Evolutionary conservation across 192 early-diverging fungal genomes (phyloP).

Genomic region (Geranomyces michiganensis): DNA sequence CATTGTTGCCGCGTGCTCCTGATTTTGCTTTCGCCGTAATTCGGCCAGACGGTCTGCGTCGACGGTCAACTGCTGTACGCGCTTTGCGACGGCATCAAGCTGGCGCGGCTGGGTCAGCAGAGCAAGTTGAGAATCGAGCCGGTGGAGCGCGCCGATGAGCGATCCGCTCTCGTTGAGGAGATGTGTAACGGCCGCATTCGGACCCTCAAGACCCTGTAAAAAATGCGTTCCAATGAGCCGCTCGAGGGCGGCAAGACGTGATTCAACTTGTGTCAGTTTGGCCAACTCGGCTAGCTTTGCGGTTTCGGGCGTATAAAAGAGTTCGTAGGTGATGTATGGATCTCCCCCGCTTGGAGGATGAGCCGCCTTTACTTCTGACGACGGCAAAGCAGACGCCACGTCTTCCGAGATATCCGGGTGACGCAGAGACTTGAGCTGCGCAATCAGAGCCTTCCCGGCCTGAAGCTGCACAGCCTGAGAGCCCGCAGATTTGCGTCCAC

Average conservation of each 20-base stretch:
- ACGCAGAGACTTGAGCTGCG: conserved; percentile 30
- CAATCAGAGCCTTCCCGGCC: conserved; percentile 28
- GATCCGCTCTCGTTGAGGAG: conserved; percentile 41
- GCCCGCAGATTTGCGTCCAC: not conserved
- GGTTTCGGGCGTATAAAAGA: conserved; percentile 70
- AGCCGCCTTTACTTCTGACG: not conserved
- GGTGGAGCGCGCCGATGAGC: conserved; percentile 60
- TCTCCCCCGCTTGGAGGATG: not conserved
- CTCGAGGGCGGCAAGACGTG: conserved; percentile 69
- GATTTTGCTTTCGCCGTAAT: conserved; percentile 51
- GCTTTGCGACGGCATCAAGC: conserved; percentile 62
- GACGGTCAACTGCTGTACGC: conserved; percentile 63
- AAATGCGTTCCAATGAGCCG: conserved; percentile 68
- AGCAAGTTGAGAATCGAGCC: conserved; percentile 71
- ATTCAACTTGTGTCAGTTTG: conserved; percentile 67
- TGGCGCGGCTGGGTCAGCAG: conserved; percentile 74
- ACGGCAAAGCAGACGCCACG: not conserved
- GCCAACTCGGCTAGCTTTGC: conserved; percentile 54
- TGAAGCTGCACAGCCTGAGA: conserved; percentile 28
- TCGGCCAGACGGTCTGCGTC: conserved; percentile 74
- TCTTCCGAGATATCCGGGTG: conserved; percentile 12
- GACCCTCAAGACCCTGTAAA: conserved; percentile 57
- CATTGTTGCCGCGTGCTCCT: conserved; percentile 28
- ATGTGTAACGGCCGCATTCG: conserved; percentile 27
- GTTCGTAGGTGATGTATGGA: conserved; percentile 66